Evolutionary conservation across 495 filamentous ascomycete genomes (phyloP), one percentile per base, ranked within the genome.

Genomic region (Beverwykella pulmonaria): DNA sequence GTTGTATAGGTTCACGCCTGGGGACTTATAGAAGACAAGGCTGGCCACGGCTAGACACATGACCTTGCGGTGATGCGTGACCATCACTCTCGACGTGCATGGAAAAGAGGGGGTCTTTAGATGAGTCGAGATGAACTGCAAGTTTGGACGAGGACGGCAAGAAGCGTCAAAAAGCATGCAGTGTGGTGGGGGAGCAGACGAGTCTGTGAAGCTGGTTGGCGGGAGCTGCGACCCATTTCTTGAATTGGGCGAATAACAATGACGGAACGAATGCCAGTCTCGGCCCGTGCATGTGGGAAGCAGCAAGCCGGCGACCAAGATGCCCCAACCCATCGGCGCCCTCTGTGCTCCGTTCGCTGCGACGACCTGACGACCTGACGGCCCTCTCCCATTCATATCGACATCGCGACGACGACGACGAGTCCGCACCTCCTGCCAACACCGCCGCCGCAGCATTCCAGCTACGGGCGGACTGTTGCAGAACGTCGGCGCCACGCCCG

Each of bases 41-140:
- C 39, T 44, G 39, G 15, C 8, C 8, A 44, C 17, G 39, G 6
- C 39, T n/a, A 9, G 39, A 52, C 61, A 63, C 61, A 63, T 63
- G 61, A 63, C 20, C 25, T 32, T 15, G 15, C 14, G 10, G 20
- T 22, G 52, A 63, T 63, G 61, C 61, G 61, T 63, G 61, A 46
- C 50, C 50, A 56, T 55, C 61, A 63, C 61, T 23, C 61, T 14
- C 36, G 17, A 36, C 6, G 50, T 63, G 61, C 61, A 63, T 29
- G 39, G 53, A 41, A 61, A 47, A 56, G 61, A 47, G 61, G 61
- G n/a, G 59, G 47, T 41, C 8, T 39, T 8, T 12, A 34, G 23
- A 25, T 39, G 32, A 57, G 12, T n/a, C n/a, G n/a, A n/a, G n/a
- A n/a, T n/a, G n/a, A n/a, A n/a, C n/a, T 55, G 53, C 53, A 55